Evolutionary conservation across 208 protist genomes (phyloP).

Genomic region (Lotmaria passim): DNA sequence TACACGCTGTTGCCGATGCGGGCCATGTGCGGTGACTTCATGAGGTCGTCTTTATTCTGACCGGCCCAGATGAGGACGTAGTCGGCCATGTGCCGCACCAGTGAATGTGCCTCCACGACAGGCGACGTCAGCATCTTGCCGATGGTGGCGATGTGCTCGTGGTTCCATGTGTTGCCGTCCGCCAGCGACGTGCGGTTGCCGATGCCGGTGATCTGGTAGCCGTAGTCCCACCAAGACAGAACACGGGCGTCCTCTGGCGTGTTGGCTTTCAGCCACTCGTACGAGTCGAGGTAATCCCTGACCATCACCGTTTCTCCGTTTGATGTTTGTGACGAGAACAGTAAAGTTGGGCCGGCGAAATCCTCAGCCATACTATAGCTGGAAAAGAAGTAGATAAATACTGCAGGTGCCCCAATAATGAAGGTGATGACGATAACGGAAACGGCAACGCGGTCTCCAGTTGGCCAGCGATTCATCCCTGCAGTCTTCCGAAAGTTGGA

Average conservation of each 20-base stretch:
- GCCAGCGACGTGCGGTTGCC: conserved; percentile 96
- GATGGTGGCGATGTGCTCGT: conserved; percentile 98
- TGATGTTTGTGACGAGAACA: too few relatives aligned
- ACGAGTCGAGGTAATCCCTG: conserved; percentile 98
- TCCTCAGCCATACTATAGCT: too few relatives aligned
- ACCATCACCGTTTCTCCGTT: too few relatives aligned
- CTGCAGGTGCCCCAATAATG: too few relatives aligned
- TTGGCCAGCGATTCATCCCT: too few relatives aligned
- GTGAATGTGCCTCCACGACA: conserved; percentile 90
- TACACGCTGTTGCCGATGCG: conserved; percentile 82
- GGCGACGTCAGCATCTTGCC: conserved; percentile 87
- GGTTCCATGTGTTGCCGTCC: conserved; percentile 99
- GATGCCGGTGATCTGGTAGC: conserved; percentile 98
- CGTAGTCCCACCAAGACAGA: conserved; percentile 99
- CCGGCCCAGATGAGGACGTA: conserved; percentile 94
- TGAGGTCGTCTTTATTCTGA: conserved; percentile 41
- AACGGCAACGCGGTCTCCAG: too few relatives aligned
- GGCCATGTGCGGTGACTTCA: conserved; percentile 64
- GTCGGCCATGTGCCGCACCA: conserved; percentile 95
- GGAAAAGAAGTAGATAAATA: too few relatives aligned
- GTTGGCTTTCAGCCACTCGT: conserved; percentile 97
- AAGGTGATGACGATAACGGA: too few relatives aligned
- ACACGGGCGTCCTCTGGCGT: conserved; percentile 93
- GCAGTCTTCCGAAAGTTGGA: too few relatives aligned
- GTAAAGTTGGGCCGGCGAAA: too few relatives aligned